A percentile compares a stretch with the other conserved stretches of the same genome.
These are phyloP conservation scores for Prunella vulgaris DNA, from an alignment of 257 asterid species.

Conservation along the genomic window DNA sequence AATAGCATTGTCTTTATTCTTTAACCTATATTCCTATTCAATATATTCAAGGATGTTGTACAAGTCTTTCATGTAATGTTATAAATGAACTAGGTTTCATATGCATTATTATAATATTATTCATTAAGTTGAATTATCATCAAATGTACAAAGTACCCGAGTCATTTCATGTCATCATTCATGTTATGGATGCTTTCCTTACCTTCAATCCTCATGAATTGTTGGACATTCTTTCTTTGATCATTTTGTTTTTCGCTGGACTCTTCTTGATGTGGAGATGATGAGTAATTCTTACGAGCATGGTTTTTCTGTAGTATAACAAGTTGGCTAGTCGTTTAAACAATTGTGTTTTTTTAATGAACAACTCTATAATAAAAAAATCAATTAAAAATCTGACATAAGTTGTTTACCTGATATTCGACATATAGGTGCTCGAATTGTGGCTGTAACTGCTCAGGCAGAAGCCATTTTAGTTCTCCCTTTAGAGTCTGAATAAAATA, in stretches of 20 bases:
- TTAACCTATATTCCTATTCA: not conserved
- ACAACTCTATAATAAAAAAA: not conserved
- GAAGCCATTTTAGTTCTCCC: slow-evolving; percentile 59
- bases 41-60: not conserved
- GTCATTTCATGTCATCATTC: slow-evolving; percentile 8
- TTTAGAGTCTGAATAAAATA: slow-evolving; percentile 45
- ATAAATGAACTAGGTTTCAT: not conserved
- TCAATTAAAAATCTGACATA: not conserved
- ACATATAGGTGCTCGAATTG: slow-evolving; percentile 45
- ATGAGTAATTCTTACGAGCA: slow-evolving; percentile 24
- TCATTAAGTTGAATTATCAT: not conserved
- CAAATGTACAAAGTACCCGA: not conserved
- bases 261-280: slow-evolving; percentile 28
- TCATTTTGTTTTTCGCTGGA: slow-evolving; percentile 36
- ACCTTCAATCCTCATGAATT: slow-evolving; percentile 90
- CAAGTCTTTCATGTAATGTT: not conserved
- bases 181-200: slow-evolving; percentile 21
- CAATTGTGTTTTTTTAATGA: not conserved
- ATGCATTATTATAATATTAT: not conserved
- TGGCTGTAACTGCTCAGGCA: slow-evolving; percentile 45
- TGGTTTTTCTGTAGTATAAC: slow-evolving; percentile 38
- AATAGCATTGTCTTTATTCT: not conserved
- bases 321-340: slow-evolving; percentile 12
- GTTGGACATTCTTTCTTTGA: slow-evolving; percentile 58
- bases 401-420: slow-evolving; percentile 52